Base-by-base conservation (phyloP, 2,329 filamentous ascomycete species). In the Xylaria sp. region DNA sequence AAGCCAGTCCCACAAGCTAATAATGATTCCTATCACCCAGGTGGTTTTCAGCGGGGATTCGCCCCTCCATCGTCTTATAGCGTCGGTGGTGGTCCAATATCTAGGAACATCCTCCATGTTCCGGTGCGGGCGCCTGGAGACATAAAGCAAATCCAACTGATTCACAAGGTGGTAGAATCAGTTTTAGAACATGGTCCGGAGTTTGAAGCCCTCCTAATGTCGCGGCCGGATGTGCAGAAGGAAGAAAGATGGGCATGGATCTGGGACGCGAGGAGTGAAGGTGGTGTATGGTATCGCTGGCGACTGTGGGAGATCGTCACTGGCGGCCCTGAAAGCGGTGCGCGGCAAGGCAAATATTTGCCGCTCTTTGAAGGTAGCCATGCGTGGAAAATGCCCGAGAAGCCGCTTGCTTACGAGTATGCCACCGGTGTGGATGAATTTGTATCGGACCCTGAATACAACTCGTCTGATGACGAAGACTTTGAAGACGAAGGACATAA, bases 171-270 rank as follows among this genome's bases (percentile, higher is more conserved):
- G 0, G 86, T 97, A 41, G 95, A 98, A 77, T 87, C 88, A 2
- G 84, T 98, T 0, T 83, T 98, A 9, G 88, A 90, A 25, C 89
- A 96, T 73, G 94, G 94, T 0, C 89, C 93, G 0, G 93, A 96
- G 76, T 97, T 97, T 69, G 96, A 99, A 80, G 94, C 94, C 5
- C 84, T 97, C 1, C 86, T 99, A 7, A 98, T 98, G 96, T 91
- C 91, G 59, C 86, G 93, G 20, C 89, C 92, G 0, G 90, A 94
- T 64, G 92, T 98, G 0, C 93, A 97, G 78, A 87, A 86, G 49
- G 93, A 97, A 68, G 93, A 97, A 79, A 94, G 91, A 73, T 98
- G 95, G 90, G 92, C 94, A 0, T 99, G 94, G 92, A 85, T 99
- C 5, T 99, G 93, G 91, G 92, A 98, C 79, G 88, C 94, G 23